phyloP scores from a whole-genome alignment of 225 moss, liverwort and hornwort genomes.

The Physcomitrium patens region DNA sequence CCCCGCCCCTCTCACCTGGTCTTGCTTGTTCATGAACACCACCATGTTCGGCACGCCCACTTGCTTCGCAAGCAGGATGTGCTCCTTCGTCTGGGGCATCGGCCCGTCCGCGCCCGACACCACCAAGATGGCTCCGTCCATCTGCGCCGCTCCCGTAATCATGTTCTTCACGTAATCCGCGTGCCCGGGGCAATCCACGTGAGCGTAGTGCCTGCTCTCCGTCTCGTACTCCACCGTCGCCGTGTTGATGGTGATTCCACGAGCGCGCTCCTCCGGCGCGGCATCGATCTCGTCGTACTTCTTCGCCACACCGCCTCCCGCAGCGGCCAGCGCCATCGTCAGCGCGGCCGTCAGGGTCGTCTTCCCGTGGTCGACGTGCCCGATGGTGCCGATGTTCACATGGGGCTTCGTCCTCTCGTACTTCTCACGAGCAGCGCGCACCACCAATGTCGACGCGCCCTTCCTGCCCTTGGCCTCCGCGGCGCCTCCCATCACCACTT shows the following conservation, averaged over 20 bases:
- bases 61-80: slow-evolving; percentile 79
- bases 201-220: slow-evolving; percentile 66
- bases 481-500: slow-evolving; percentile 28
- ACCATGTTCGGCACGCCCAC: slow-evolving; percentile 84
- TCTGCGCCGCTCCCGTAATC: slow-evolving; percentile 93
- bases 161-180: slow-evolving; percentile 94
- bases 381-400: slow-evolving; percentile 90
- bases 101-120: slow-evolving; percentile 83
- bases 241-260: slow-evolving; percentile 86
- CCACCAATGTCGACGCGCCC: slow-evolving; percentile 46
- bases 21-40: slow-evolving; percentile 78
- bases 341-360: slow-evolving; percentile 86
- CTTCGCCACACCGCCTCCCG: slow-evolving; percentile 54
- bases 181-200: slow-evolving; percentile 89
- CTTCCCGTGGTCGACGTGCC: slow-evolving; percentile 94
- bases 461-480: slow-evolving; percentile 7
- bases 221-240: slow-evolving; percentile 92
- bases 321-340: slow-evolving; percentile 76
- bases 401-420: slow-evolving; percentile 88
- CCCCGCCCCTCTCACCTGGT: slow-evolving; percentile 35
- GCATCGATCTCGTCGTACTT: slow-evolving; percentile 84
- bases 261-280: slow-evolving; percentile 80
- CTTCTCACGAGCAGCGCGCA: slow-evolving; percentile 82
- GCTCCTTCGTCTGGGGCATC: slow-evolving; percentile 94
- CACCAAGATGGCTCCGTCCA: slow-evolving; percentile 88